Percentiles rank a stretch among this genome's conserved stretches.
Evolutionary conservation across 306 rosid genomes (phyloP).

Genomic region (Cucumis hystrix): DNA sequence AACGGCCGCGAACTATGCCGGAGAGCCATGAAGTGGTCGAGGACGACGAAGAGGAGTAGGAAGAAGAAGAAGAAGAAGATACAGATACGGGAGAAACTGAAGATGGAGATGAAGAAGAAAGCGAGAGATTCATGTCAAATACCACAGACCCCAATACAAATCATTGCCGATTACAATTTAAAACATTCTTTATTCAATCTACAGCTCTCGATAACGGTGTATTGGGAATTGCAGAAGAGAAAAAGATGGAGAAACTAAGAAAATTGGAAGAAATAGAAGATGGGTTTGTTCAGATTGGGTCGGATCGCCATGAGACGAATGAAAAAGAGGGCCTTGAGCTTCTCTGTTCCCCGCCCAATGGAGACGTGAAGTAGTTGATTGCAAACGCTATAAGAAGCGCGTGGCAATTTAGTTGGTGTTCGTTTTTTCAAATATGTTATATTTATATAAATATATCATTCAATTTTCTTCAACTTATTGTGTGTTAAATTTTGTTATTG

Average conservation of each 20-base stretch:
- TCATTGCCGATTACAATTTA: background rate
- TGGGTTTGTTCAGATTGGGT: conserved; percentile 3
- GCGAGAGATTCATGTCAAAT: conserved; percentile 38
- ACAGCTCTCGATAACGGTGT: background rate
- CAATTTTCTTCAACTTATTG: too few species aligned
- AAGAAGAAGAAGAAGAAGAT: conserved; percentile 23
- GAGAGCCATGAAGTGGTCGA: conserved; percentile 73
- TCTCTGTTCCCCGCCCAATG: background rate
- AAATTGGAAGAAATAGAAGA: background rate
- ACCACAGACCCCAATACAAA: conserved; percentile 13
- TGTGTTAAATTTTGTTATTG: too few species aligned
- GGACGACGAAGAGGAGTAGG: conserved; percentile 27
- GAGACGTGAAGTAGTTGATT: background rate
- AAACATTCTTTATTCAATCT: background rate
- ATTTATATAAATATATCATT: too few species aligned
- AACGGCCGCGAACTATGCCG: conserved; percentile 70
- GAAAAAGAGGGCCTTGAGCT: background rate
- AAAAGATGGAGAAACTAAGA: background rate
- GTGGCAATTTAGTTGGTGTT: background rate
- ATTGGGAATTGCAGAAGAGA: background rate
- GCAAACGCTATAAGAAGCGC: background rate
- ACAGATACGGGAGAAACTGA: conserved; percentile 9
- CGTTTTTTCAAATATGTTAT: background rate
- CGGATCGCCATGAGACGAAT: background rate
- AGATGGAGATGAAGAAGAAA: conserved; percentile 24